Evolutionary conservation across 345 rosid genomes (phyloP), one percentile per base, ranked within the genome.

Genomic region (Sonneratia caseolaris): DNA sequence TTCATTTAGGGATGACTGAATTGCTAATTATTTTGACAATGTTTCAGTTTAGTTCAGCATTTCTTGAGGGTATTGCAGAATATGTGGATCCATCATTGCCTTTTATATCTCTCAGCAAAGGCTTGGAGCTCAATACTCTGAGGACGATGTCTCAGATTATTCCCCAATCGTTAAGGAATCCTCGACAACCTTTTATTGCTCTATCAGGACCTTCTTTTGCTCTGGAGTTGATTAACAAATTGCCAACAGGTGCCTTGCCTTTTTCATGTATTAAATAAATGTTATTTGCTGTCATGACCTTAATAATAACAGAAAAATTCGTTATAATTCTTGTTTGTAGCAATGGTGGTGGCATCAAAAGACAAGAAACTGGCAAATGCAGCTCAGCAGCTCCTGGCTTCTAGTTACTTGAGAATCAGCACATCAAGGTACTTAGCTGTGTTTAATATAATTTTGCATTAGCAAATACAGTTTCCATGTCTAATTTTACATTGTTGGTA

Each of bases 111-210:
- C 91, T 93, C 65, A 93, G 98, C 80, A 93, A 93, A 82, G 98
- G 97, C 38, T 81, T 91, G 57, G 97, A 93, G 86, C 97, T 91
- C 16, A 88, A 86, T 77, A 89, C 98, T 38, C 81, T 89, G 77
- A 88, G 96, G 80, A 89, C 84, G 92, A 93, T 93, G 98, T 91
- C 98, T 78, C 96, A 93, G 83, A 89, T 93, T 11, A 93, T 93
- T 73, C 96, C 97, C 45, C 80, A 72, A 70, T 82, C 96, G 51
- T 68, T 93, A 49, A 82, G 76, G 84, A 89, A 89, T 78, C 88
- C 95, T 51, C 82, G 93, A 40, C 98, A 90, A 75, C 97, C 98
- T 75, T 93, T 91, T 73, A 72, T 90, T 83, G 96, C 95, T 3
- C 79, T 91, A 42, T 93, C 98, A 12, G 96, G 98, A 35, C 97